phyloP scores from a whole-genome alignment of 805 yeast genomes.

The Ogataea kodamae region DNA sequence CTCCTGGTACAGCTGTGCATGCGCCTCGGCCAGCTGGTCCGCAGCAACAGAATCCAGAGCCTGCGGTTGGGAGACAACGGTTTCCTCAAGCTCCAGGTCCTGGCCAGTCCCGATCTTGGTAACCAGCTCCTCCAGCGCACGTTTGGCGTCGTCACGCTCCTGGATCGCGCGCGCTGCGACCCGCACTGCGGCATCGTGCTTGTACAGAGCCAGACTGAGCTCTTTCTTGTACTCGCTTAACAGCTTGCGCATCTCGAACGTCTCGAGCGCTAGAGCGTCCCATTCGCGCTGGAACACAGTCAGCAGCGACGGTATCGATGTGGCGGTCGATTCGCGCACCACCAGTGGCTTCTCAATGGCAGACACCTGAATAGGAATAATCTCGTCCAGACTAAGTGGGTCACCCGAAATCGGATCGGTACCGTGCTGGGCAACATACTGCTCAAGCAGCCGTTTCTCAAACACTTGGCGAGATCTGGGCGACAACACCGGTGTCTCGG shows the following conservation, averaged over 20 bases:
- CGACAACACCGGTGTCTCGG: constrained; percentile 73
- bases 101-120: constrained; percentile 35
- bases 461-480: constrained; percentile 67
- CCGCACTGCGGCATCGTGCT: constrained; percentile 85
- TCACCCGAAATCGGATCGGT: constrained; percentile 76
- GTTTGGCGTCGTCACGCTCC: constrained; percentile 71
- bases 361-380: constrained; percentile 39
- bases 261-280: constrained; percentile 82
- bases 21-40: constrained; percentile 15
- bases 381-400: constrained; percentile 53
- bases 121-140: constrained; percentile 58
- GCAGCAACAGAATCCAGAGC: constrained; percentile 8
- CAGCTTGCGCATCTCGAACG: constrained; percentile 72
- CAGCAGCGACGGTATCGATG: constrained; percentile 76
- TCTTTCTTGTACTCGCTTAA: constrained; percentile 64
- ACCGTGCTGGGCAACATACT: constrained; percentile 60
- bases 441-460: constrained; percentile 57
- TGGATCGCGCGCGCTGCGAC: constrained; percentile 74
- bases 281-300: constrained; percentile 81
- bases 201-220: constrained; percentile 71
- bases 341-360: constrained; percentile 17
- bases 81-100: constrained; percentile 15
- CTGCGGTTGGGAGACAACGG: neutral
- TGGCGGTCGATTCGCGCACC: constrained; percentile 35
- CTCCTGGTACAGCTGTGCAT: constrained; percentile 15